Evolutionary conservation across 768 basidiomycete genomes (phyloP), one percentile per base, ranked within the genome.

Genomic region (Coprinopsis marcescibilis): DNA sequence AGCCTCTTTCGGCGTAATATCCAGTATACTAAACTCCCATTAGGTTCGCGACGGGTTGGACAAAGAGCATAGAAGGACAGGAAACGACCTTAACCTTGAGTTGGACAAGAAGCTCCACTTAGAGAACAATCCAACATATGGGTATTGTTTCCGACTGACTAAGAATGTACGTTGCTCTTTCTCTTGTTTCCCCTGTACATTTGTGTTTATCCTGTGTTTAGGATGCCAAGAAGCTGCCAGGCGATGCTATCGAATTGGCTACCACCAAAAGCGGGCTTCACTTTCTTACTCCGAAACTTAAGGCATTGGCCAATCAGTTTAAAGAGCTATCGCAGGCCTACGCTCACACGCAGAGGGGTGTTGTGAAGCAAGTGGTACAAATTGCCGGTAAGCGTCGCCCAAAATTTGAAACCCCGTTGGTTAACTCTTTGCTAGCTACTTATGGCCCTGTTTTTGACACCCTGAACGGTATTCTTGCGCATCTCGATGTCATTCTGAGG

Each of bases 81-180:
- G 85, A 4, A 63, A 71, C 5, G 87, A 89, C 30, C 71, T 97
- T 4, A 77, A 73, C 7, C 55, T 99, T 8, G 92, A 95, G 13
- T 75, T 91, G 2, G 89, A 96, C 63, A 95, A 95, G 69, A 98
- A 97, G 67, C 65, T 98, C 10, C 96, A 98, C 63, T 70, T 99
- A 23, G 96, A 99, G 67, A 93, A 94, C 56, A 89, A 85, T 44
- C 75, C 77, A 46, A 78, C 81, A 1, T 90, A 95, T 58, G 92
- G 93, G 1, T 95, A 98, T 61, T 93, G 89, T 56, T 89, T 98
- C 67, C 70, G 96, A 21, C 61, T 98, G 35, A 94, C 94, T 1
- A 94, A 96, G 60, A 88, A 83, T 52, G 95, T 93, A 53, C 45
- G 81, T 68, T 45, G 25, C 14, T 39, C 8, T 45, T 21, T 20